These are phyloP conservation scores for slime mould (Dictyostelium discoideum) DNA, from an alignment of 78 protist genomes.

Conservation along the genomic window DNA sequence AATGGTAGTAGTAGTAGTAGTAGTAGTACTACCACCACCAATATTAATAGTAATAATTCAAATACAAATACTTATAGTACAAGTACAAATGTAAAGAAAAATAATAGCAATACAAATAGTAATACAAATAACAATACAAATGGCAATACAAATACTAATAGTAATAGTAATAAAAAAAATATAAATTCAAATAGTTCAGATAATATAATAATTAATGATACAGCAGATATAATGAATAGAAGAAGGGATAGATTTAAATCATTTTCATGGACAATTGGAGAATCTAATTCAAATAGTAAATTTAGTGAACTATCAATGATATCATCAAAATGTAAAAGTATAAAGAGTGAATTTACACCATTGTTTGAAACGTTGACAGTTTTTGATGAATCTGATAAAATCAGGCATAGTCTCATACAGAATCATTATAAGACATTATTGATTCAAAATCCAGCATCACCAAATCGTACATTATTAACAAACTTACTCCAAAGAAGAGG, in stretches of 20 bases:
- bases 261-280: conserved; percentile 72
- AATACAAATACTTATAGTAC: background rate
- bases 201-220: background rate
- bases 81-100: background rate
- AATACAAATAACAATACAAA: background rate
- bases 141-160: background rate
- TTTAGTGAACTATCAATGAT: conserved; percentile 64
- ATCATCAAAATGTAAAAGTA: conserved; percentile 34
- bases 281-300: conserved; percentile 31
- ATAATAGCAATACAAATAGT: background rate
- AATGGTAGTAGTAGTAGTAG: background rate
- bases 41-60: background rate
- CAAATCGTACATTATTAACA: background rate
- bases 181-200: background rate
- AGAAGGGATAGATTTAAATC: conserved; percentile 65
- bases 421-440: conserved; percentile 37
- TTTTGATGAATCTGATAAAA: conserved; percentile 7
- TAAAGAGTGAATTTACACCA: conserved; percentile 59
- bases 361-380: conserved; percentile 36
- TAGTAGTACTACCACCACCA: background rate
- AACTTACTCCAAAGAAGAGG: conserved; percentile 30
- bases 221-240: background rate
- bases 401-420: background rate
- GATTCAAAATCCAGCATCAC: conserved; percentile 31
- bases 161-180: background rate